These are phyloP conservation scores for grape (Vitis vinifera) DNA, from an alignment of 164 flowering plant species.

Conservation along the genomic window DNA sequence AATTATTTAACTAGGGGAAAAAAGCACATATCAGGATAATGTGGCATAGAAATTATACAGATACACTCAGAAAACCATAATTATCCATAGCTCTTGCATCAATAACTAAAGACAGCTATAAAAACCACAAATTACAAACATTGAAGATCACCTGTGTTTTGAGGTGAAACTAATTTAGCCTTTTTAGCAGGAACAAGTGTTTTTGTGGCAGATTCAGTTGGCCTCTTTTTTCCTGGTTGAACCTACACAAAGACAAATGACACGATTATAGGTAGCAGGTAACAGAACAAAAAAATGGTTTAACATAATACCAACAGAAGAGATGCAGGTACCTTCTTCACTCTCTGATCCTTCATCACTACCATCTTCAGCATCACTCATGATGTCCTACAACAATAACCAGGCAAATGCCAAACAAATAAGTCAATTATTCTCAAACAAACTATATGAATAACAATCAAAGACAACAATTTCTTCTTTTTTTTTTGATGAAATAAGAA, in stretches of 20 bases:
- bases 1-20: too few relatives aligned
- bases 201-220: slow-evolving; percentile 30
- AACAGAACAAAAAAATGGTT: not conserved
- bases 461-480: too few relatives aligned
- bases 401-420: too few relatives aligned
- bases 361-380: slow-evolving; percentile 27
- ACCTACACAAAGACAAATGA: slow-evolving; percentile 7
- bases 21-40: not conserved
- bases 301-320: not conserved
- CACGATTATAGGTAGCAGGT: not conserved
- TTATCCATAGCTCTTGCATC: not conserved
- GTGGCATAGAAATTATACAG: not conserved
- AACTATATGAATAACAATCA: too few relatives aligned
- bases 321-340: slow-evolving; percentile 36
- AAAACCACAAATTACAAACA: not conserved
- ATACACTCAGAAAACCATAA: not conserved
- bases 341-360: slow-evolving; percentile 32
- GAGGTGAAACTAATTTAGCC: slow-evolving; percentile 37
- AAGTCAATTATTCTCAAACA: too few relatives aligned
- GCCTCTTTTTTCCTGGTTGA: slow-evolving; percentile 43
- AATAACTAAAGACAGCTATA: not conserved
- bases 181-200: slow-evolving; percentile 44
- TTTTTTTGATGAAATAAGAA: too few relatives aligned
- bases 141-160: slow-evolving; percentile 35
- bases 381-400: slow-evolving; percentile 7